These are phyloP conservation scores for Nemania abortiva DNA, from an alignment of 2,329 filamentous ascomycete genomes.

Conservation along the genomic window DNA sequence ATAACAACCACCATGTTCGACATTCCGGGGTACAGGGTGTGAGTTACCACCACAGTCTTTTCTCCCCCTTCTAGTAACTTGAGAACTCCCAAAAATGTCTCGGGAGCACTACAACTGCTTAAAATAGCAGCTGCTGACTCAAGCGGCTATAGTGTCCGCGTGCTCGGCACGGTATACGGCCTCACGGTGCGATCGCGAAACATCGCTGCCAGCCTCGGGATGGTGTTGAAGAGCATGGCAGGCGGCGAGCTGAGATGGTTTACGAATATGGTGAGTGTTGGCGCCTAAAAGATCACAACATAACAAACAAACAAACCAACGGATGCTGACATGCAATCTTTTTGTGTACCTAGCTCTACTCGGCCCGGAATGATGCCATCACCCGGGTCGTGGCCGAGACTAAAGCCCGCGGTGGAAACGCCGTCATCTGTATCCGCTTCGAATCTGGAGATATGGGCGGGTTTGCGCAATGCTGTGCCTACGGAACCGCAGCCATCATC, in stretches of 20 bases:
- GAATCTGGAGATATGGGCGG: constrained; percentile 67
- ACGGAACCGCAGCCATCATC: constrained; percentile 69
- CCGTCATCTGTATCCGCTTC: constrained; percentile 69
- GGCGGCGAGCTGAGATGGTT: constrained; percentile 72
- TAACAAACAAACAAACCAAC: background rate
- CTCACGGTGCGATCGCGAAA: constrained; percentile 70
- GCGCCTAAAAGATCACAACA: background rate
- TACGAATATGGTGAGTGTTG: constrained; percentile 61
- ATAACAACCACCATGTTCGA: constrained; percentile 74
- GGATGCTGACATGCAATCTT: constrained; percentile 14
- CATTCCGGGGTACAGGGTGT: constrained; percentile 69
- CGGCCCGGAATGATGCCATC: constrained; percentile 69
- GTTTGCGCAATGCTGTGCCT: constrained; percentile 70
- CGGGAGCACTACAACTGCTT: too few species aligned
- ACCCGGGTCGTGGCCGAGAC: constrained; percentile 67
- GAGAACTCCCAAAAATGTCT: too few species aligned
- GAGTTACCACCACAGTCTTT: too few species aligned
- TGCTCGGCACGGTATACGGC: constrained; percentile 70
- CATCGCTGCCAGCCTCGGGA: constrained; percentile 66
- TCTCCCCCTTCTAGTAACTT: too few species aligned
- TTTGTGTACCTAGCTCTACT: constrained; percentile 59
- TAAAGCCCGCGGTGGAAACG: constrained; percentile 69
- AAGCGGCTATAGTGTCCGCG: constrained; percentile 52
- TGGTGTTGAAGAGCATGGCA: constrained; percentile 67
- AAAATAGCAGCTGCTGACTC: too few species aligned